Conservation (phyloP, 2,329 filamentous ascomycete species). For the Diplodia scrobiculata region DNA sequence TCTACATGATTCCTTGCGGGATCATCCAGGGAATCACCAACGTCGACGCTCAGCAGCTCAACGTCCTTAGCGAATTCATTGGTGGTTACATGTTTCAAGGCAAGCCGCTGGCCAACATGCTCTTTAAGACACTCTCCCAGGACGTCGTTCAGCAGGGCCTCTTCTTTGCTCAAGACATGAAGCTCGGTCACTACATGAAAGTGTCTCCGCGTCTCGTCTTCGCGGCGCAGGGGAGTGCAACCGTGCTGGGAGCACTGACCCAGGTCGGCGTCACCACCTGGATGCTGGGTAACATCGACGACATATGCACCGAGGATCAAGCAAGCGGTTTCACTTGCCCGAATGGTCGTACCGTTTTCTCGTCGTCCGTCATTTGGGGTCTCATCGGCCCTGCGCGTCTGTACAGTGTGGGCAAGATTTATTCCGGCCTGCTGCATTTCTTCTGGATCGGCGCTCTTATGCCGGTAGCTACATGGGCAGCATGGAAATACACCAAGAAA, state of each 20-base stretch:
- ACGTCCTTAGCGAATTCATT: constrained; percentile 59
- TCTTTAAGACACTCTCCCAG: constrained; percentile 35
- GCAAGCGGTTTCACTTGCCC: constrained; percentile 58
- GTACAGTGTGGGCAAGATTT: constrained; percentile 65
- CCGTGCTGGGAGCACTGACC: constrained; percentile 66
- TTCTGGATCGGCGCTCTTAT: constrained; percentile 67
- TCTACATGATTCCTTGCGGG: constrained; percentile 26
- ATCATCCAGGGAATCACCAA: constrained; percentile 30
- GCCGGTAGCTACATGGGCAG: constrained; percentile 62
- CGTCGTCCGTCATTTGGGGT: constrained; percentile 63
- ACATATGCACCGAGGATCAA: constrained; percentile 58
- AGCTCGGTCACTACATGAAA: constrained; percentile 56
- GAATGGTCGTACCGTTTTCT: constrained; percentile 64
- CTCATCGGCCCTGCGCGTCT: constrained; percentile 71
- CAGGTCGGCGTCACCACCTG: constrained; percentile 67
- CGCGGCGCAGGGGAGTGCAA: constrained; percentile 65
- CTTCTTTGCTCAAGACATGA: constrained; percentile 29
- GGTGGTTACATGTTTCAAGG: constrained; percentile 74
- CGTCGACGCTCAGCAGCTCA: constrained; percentile 48
- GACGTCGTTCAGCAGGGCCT: constrained; percentile 29
- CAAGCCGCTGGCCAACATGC: constrained; percentile 69
- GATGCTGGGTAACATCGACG: constrained; percentile 59
- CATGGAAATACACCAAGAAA: constrained; percentile 63
- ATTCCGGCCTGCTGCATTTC: constrained; percentile 68
- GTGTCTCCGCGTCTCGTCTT: constrained; percentile 68